A percentile compares a stretch with the other conserved stretches of the same genome.
Conservation (phyloP, 139 green algal genomes). For the Diplosphaera chodatii region DNA sequence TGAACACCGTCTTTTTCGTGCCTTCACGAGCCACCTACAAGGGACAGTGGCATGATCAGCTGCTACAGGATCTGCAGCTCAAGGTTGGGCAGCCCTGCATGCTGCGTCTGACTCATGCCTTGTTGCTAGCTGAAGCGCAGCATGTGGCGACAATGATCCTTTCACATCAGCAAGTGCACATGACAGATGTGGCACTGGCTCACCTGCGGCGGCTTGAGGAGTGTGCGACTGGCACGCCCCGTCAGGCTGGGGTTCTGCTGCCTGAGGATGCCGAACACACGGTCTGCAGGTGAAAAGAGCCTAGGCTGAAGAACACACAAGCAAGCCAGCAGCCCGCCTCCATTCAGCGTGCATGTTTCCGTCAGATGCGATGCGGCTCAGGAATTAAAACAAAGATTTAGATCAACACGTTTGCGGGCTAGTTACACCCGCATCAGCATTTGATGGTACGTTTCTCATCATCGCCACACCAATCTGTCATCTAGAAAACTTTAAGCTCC, state of each 20-base stretch:
- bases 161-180: too few relatives aligned
- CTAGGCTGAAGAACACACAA: too few relatives aligned
- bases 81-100: too few relatives aligned
- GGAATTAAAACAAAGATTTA: background rate
- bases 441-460: background rate
- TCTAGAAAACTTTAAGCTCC: too few relatives aligned
- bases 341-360: too few relatives aligned
- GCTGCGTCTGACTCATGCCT: too few relatives aligned
- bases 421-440: background rate
- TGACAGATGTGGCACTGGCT: too few relatives aligned
- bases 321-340: too few relatives aligned
- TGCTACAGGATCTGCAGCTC: background rate
- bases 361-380: background rate
- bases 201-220: constrained; percentile 92
- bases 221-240: constrained; percentile 86
- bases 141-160: too few relatives aligned
- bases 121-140: too few relatives aligned
- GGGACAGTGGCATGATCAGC: too few relatives aligned
- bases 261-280: constrained; percentile 93
- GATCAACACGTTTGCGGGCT: background rate
- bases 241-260: constrained; percentile 97
- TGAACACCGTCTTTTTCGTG: constrained; percentile 99
- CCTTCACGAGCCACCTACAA: constrained; percentile 91
- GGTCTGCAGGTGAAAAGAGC: constrained; percentile 42
- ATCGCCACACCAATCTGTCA: background rate